Base-by-base conservation (phyloP, 139 green algal genomes). In the Picochlorum sp. region DNA sequence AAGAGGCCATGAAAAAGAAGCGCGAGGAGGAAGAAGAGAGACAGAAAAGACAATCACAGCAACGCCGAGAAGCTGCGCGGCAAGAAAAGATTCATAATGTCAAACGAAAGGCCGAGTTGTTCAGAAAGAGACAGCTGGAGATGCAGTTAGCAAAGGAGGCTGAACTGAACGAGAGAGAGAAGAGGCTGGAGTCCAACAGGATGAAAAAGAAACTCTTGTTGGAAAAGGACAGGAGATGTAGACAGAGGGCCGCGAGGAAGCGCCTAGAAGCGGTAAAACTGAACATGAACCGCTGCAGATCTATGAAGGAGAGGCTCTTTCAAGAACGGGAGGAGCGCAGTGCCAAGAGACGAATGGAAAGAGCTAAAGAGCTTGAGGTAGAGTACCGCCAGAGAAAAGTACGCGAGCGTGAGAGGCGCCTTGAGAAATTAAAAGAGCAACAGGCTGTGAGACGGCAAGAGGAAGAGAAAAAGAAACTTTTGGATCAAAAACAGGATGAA, bases 21-120 rank as follows among this genome's bases (percentile, higher is more conserved):
- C 52, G 26, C 0, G 52, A 59, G 21, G 52, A 20, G 13, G 52
- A 59, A 59, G 13, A 28, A 28, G 13, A 59, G 21, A 26, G 20
- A 59, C 7, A 18, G 18, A 23, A 34, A 34, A 26, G 13, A 34
- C 5, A 15, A 23, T 34, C 13, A 34, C n/a, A 59, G 6, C 23
- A 34, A 30, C 52, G 26, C 6, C 23, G 52, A 14, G 13, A 59
- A 59, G 26, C 20, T 26, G 52, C 52, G 11, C 5, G n/a, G 15
- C n/a, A 65, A 59, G 58, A 54, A 57, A 31, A 30, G 58, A 56
- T 31, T 10, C n/a, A 28, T 14, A 59, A 11, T 59, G 51, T 11
- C 26, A 34, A 30, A 38, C 20, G 2, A 59, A 34, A 59, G 51
- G 51, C 18, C n/a, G 47, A 55, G 47, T 10, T 55, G 18, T 55